Percentiles rank a stretch among this genome's conserved stretches.
Conservation (phyloP, 805 yeast species). For the Hanseniaspora osmophila region DNA sequence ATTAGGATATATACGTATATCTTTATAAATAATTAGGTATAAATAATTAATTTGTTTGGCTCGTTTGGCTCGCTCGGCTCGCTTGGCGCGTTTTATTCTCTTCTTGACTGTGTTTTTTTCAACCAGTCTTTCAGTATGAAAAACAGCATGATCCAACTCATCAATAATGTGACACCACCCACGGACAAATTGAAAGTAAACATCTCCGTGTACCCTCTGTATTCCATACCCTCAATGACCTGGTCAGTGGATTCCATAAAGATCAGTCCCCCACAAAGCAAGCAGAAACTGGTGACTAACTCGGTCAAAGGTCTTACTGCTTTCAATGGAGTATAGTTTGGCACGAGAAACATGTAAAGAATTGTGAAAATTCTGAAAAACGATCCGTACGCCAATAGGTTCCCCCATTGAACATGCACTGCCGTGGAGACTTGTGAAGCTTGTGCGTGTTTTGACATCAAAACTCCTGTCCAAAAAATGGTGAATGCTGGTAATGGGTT, state of each 20-base stretch:
- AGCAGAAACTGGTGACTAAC: constrained; percentile 59
- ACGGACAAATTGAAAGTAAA: constrained; percentile 79
- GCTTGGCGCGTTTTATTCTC: not conserved
- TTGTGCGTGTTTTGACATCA: constrained; percentile 92
- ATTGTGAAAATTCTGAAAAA: constrained; percentile 58
- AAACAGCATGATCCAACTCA: constrained; percentile 78
- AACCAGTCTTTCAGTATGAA: constrained; percentile 48
- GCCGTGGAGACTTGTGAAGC: constrained; percentile 62
- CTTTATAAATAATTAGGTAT: too few relatives aligned
- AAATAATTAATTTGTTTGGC: too few relatives aligned
- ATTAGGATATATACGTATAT: too few relatives aligned
- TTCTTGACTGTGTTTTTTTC: too few relatives aligned
- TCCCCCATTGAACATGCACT: constrained; percentile 90
- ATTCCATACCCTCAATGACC: constrained; percentile 65
- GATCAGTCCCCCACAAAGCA: constrained; percentile 77
- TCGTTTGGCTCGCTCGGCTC: too few relatives aligned
- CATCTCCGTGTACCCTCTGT: constrained; percentile 75
- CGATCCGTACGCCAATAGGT: constrained; percentile 68
- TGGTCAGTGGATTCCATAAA: constrained; percentile 90
- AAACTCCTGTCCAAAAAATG: constrained; percentile 88
- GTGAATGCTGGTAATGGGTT: constrained; percentile 91
- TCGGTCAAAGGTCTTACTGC: constrained; percentile 81
- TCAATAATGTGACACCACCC: constrained; percentile 60
- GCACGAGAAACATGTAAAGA: constrained; percentile 25
- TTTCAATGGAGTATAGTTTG: constrained; percentile 17